These are phyloP conservation scores for Penicillium hesseltinei DNA, from an alignment of 2,329 filamentous ascomycete species.

Conservation along the genomic window DNA sequence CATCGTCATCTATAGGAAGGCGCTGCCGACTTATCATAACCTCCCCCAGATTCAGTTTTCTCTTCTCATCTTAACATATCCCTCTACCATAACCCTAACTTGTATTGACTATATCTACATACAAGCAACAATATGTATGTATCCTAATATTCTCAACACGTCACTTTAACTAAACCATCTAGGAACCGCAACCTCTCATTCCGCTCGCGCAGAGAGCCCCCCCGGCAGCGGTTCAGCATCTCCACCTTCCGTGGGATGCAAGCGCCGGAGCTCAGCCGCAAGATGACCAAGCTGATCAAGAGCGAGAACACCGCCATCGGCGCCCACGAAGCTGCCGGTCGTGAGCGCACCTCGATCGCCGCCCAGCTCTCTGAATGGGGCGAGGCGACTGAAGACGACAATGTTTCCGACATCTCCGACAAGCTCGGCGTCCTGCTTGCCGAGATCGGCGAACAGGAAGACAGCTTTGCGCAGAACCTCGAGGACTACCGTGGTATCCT, in stretches of 20 bases:
- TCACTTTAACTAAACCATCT: not conserved
- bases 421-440: constrained; percentile 91
- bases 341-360: constrained; percentile 80
- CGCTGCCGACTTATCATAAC: constrained; percentile 5
- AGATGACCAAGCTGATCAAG: constrained; percentile 90
- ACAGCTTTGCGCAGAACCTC: constrained; percentile 77
- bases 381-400: constrained; percentile 83
- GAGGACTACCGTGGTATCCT: constrained; percentile 80
- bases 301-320: constrained; percentile 84
- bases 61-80: not conserved
- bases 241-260: constrained; percentile 78
- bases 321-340: constrained; percentile 79
- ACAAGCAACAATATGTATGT: constrained; percentile 14
- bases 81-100: not conserved
- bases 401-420: constrained; percentile 85
- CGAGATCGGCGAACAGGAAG: constrained; percentile 93
- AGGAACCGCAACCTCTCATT: constrained; percentile 47
- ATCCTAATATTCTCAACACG: not conserved
- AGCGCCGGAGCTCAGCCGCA: constrained; percentile 85
- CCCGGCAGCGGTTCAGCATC: constrained; percentile 74
- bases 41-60: not conserved
- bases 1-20: constrained; percentile 28
- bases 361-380: constrained; percentile 95
- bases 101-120: constrained; percentile 6
- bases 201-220: constrained; percentile 35